phyloP scores from a whole-genome alignment of 1,284 basidiomycete genomes.

The Xanthoconium separans region DNA sequence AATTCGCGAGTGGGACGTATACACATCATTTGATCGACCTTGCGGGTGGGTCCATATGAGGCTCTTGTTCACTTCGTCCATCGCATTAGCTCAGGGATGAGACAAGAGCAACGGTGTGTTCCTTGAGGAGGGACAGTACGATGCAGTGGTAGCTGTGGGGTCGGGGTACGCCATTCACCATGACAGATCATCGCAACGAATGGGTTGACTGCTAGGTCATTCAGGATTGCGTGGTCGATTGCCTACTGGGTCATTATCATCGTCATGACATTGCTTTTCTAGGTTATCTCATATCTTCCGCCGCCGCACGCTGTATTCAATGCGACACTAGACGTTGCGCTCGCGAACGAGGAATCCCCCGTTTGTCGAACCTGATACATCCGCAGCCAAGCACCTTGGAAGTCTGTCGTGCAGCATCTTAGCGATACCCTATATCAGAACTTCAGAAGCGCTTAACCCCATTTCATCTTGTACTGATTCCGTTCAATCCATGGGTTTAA shows the following conservation, averaged over 20 bases:
- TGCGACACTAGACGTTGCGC: too few species aligned
- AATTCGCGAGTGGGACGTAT: neutral
- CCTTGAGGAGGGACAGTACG: constrained; percentile 5
- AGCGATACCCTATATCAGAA: constrained; percentile 12
- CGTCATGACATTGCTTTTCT: constrained; percentile 11
- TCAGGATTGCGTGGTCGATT: constrained; percentile 34
- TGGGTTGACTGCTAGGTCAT: constrained; percentile 22
- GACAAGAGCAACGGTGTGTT: neutral
- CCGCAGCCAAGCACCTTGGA: constrained; percentile 19
- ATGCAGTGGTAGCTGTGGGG: constrained; percentile 3
- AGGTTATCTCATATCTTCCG: too few species aligned
- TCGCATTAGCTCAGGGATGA: constrained; percentile 5
- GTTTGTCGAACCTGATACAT: too few species aligned
- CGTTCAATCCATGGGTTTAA: constrained; percentile 18
- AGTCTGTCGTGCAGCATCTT: constrained; percentile 13
- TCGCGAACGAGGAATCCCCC: too few species aligned
- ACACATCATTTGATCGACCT: constrained; percentile 9
- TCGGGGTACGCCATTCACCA: neutral
- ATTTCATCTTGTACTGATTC: constrained; percentile 7
- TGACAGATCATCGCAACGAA: constrained; percentile 26
- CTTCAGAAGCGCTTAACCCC: neutral
- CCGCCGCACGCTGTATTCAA: too few species aligned
- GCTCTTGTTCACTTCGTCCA: constrained; percentile 12
- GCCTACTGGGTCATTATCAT: constrained; percentile 36
- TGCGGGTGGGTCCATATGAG: constrained; percentile 1